Conservation (phyloP, 2,329 filamentous ascomycete species). For the Colletotrichum sp. region DNA sequence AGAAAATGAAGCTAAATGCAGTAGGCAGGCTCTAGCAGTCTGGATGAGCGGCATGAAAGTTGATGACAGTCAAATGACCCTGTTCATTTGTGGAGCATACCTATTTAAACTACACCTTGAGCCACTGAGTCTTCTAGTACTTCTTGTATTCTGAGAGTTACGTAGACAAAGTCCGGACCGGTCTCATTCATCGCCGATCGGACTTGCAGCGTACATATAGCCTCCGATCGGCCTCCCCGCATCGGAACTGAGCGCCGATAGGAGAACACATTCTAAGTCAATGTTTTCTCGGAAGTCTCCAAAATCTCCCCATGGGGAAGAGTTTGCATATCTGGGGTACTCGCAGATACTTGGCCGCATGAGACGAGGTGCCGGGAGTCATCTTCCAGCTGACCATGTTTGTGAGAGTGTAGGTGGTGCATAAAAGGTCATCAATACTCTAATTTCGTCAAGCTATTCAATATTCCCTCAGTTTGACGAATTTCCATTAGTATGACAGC, state of each 20-base stretch:
- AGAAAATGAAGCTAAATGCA: rapidly evolving
- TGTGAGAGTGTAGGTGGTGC: not conserved
- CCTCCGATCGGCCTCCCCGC: not conserved
- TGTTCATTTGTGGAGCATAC: not conserved
- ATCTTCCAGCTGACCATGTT: not conserved
- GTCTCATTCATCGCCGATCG: not conserved
- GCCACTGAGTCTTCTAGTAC: rapidly evolving
- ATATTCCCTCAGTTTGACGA: not conserved
- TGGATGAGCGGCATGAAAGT: not conserved
- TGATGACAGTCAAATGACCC: not conserved
- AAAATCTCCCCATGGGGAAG: not conserved
- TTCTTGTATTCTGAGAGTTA: not conserved
- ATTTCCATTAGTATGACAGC: too few species aligned
- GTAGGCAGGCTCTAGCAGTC: not conserved
- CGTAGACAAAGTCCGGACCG: not conserved
- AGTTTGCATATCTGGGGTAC: not conserved
- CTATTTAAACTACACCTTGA: rapidly evolving
- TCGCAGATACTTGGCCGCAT: not conserved
- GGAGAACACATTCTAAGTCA: not conserved
- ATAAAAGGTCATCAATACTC: not conserved
- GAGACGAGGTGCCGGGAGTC: not conserved
- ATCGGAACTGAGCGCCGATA: not conserved
- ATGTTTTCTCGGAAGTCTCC: not conserved
- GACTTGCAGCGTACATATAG: not conserved
- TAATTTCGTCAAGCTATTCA: rapidly evolving